Base-by-base conservation (phyloP, 306 rosid species). In the Astragalus glycyphyllos region DNA sequence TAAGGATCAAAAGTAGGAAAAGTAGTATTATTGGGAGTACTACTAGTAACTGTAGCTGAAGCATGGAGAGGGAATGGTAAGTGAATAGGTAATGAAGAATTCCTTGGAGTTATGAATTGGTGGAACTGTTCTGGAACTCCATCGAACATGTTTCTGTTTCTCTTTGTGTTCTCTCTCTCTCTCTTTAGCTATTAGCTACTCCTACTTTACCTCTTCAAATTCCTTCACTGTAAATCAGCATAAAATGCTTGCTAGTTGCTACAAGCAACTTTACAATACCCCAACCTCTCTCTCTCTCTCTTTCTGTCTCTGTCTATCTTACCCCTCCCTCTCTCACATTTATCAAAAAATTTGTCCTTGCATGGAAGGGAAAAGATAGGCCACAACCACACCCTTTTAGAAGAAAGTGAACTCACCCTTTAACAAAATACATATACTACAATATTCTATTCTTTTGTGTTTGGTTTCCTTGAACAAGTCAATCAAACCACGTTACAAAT, bases 121-220 rank as follows among this genome's bases (percentile, higher is more conserved):
- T 88, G 97, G 84, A 90, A 80, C 69, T 90, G 98, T 26, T 93
- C 97, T 38, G 96, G 86, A 20, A 83, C 88, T 86, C 92, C 98
- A 86, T 93, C 87, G 49, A 89, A 90, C 97, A 90, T 88, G 79
- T 79, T 85, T 86, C 66, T 71, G 70, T 58, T 3, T 23, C 8
- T 56, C 42, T 41, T 29, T 40, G 41, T 51, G 11, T 48, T 80
- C 79, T 66, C 80, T 68, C 53, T 38, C 80, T 68, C 53, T 38
- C 48, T 60, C 17, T 60, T 4, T 10, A 11, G 7, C 56, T 20
- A 20, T 20, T 20, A 20, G 23, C 23, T 20, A 20, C 31, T 26
- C 1, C 1, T 70, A 57, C 68, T 78, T 61, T 73, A 31, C 78
- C 69, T 72, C 72, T 74, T n/a, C 64, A 16, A 23, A 46, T 51